phyloP scores from a whole-genome alignment of 768 basidiomycete genomes.

The Psilocybe cubensis region DNA sequence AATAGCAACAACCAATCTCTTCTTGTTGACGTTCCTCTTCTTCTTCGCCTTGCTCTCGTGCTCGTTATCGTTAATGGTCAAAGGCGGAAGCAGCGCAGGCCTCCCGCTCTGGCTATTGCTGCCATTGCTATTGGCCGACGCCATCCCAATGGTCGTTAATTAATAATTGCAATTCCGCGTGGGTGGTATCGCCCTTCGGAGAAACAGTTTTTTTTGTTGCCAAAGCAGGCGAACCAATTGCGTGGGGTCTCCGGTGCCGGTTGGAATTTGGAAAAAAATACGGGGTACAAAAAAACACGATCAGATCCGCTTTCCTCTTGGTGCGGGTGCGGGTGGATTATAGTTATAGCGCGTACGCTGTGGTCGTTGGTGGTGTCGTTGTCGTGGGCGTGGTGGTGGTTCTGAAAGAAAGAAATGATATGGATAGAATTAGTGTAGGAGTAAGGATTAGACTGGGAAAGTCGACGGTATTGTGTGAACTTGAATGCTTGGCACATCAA shows the following conservation, averaged over 20 bases:
- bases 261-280: conserved; percentile 16
- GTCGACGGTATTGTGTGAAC: background rate
- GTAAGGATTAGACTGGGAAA: background rate
- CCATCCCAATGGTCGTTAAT: background rate
- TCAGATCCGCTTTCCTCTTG: conserved; percentile 13
- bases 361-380: background rate
- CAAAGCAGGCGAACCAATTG: no score
- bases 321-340: background rate
- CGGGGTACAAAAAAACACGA: conserved; percentile 20
- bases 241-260: conserved; percentile 6
- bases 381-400: background rate
- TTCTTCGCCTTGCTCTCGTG: background rate
- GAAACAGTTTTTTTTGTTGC: conserved; percentile 2
- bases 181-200: conserved; percentile 3
- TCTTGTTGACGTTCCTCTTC: background rate
- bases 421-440: background rate
- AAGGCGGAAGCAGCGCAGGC: background rate
- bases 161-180: background rate
- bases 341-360: background rate
- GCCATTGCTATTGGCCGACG: background rate
- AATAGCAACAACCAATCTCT: background rate
- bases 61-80: background rate
- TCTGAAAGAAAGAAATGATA: background rate
- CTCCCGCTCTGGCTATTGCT: background rate
- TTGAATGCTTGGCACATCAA: conserved; percentile 18